Base-by-base conservation (phyloP, 208 protist species). In the Acanthamoeba healyi region DNA sequence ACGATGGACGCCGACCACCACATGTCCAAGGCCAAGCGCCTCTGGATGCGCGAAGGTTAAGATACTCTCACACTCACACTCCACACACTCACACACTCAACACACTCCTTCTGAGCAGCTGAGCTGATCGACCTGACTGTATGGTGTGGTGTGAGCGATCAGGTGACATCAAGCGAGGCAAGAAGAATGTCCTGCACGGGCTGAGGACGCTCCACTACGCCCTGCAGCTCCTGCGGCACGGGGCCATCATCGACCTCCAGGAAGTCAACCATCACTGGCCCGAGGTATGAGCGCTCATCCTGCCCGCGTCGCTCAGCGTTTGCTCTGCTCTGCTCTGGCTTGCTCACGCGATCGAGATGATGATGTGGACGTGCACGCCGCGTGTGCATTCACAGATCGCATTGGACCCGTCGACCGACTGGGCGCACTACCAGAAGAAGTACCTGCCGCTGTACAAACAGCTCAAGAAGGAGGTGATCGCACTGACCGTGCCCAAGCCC, bases 121-220 rank as follows among this genome's bases (percentile, higher is more conserved):
- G 46, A 51, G 46, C 17, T n/a, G n/a, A n/a, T n/a, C n/a, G n/a
- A n/a, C n/a, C n/a, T n/a, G n/a, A n/a, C n/a, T n/a, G n/a, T n/a
- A n/a, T n/a, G n/a, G n/a, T n/a, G n/a, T n/a, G n/a, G n/a, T n/a
- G n/a, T n/a, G n/a, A n/a, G n/a, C n/a, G n/a, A n/a, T n/a, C 26
- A 84, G 82, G 82, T 15, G 82, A 90, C 22, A 5, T 70, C 3
- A 1, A 70, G 54, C 29, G 58, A n/a, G 49, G 34, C 17, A 90
- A 90, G 36, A 90, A 90, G 54, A 90, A 90, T 54, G 9, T 90
- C 17, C 26, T 90, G 10, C 82, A 90, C 82, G 82, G 82, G 5
- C 26, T 90, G 32, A 14, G 82, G 3, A 72, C 49, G 22, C 54
- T 90, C 9, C 82, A 70, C 54, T 90, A 90, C 38, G 82, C 82